Base-by-base conservation (phyloP, 164 flowering plant species). In the Cinnamomum micranthum region DNA sequence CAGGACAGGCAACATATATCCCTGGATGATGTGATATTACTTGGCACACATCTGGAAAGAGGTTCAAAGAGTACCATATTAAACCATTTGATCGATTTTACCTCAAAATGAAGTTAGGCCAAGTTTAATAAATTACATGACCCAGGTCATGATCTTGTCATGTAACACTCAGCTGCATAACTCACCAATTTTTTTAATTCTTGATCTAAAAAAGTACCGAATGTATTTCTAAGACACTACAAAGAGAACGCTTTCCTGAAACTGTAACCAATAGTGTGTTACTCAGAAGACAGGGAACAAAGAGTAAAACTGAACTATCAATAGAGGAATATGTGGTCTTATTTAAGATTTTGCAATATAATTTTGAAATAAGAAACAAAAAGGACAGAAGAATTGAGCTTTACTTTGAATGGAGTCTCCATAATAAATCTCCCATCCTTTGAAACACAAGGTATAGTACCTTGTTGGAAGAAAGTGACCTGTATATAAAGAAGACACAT, bases 381-480 rank as follows among this genome's bases (percentile, higher is more conserved):
- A 22, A 20, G 33, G 0, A 33, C 24, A 22, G 28, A 65, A 64
- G 35, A 58, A 73, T 63, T 66, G 41, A 78, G 81, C 47, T 88
- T 55, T 87, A 94, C 98, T 70, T 74, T 90, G 84, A 82, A 87
- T 74, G 98, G 94, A 77, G 91, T 87, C 84, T 96, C 99, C 99
- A 96, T 91, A 68, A 96, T 89, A 81, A 91, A 87, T 86, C 92
- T 92, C 25, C 98, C 96, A 84, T 96, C 97, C 78, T 87, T 89
- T 22, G 97, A 89, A 72, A 96, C 81, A 80, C 99, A 94, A 77
- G 99, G 99, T 70, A 96, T 86, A n/a, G 97, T 94, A n/a, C 99
- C 99, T 80, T 96, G 99, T 84, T 87, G 91, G 82, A 96, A 96
- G 86, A 96, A 96, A 72, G 95, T 96, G 50, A 96, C 84, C 99